Percentiles rank a stretch among this genome's conserved stretches.
Evolutionary conservation across 192 early-diverging fungal genomes (phyloP).

Genomic region (Linnemannia exigua): DNA sequence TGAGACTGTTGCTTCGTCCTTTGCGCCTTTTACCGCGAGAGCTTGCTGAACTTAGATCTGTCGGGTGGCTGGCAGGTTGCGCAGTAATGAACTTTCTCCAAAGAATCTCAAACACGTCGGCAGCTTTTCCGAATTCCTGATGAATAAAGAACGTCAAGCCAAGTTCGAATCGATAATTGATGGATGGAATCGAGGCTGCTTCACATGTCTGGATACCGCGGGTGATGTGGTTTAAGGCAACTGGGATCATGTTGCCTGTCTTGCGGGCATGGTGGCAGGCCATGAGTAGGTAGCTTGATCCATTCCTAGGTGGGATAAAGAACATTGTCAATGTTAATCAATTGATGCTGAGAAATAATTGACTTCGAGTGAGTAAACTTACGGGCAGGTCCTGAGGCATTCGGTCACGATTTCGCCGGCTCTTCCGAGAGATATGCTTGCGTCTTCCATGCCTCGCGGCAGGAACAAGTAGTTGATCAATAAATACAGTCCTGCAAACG

Average conservation of each 20-base stretch:
- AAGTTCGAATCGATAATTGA: constrained; percentile 59
- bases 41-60: background rate
- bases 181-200: constrained; percentile 45
- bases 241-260: constrained; percentile 52
- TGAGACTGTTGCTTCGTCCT: constrained; percentile 26
- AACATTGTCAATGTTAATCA: background rate
- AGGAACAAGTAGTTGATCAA: constrained; percentile 58
- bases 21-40: constrained; percentile 15
- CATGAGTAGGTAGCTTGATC: constrained; percentile 57
- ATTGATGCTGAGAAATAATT: no score
- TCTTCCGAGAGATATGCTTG: constrained; percentile 41
- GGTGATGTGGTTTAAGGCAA: constrained; percentile 56
- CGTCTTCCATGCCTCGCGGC: constrained; percentile 51
- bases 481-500: constrained; percentile 54
- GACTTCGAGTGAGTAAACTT: no score
- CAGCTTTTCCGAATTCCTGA: constrained; percentile 55
- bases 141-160: constrained; percentile 59
- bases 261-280: constrained; percentile 59
- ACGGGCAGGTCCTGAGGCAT: constrained; percentile 52
- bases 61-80: background rate
- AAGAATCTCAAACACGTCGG: constrained; percentile 59
- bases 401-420: constrained; percentile 50
- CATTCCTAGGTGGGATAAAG: constrained; percentile 27
- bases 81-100: constrained; percentile 36
- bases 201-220: constrained; percentile 56